Evolutionary conservation across 2,329 filamentous ascomycete species (phyloP).

Genomic region (Sphaceloma murrayae): DNA sequence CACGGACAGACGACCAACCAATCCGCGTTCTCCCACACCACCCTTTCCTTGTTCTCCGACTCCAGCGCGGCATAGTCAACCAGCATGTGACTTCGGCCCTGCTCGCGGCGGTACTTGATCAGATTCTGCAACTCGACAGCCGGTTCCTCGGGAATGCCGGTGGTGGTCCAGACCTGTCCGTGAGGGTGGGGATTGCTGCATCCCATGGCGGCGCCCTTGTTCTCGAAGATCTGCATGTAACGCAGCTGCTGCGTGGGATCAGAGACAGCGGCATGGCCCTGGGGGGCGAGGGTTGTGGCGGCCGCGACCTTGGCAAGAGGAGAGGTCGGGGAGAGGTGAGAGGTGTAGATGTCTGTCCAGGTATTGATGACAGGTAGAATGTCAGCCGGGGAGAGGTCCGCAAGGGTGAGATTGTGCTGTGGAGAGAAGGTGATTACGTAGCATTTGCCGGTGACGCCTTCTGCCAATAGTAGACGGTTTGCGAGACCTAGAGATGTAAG

Average conservation of each 20-base stretch:
- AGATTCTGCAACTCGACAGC: conserved; percentile 68
- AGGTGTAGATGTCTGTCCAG: conserved; percentile 84
- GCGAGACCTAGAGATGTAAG: conserved; percentile 52
- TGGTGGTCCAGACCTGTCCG: conserved; percentile 93
- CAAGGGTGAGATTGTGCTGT: conserved; percentile 81
- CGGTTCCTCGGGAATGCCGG: conserved; percentile 81
- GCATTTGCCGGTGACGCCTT: conserved; percentile 87
- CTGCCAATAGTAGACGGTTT: conserved; percentile 66
- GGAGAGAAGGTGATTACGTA: conserved; percentile 94
- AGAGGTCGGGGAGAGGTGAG: conserved; percentile 64
- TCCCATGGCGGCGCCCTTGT: conserved; percentile 95
- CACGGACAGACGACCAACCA: conserved; percentile 90
- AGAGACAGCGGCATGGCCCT: conserved; percentile 35
- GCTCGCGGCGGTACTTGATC: conserved; percentile 63
- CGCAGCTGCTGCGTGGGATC: conserved; percentile 66
- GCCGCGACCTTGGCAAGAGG: conserved; percentile 46
- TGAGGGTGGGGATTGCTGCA: conserved; percentile 98
- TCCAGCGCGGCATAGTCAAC: conserved; percentile 83
- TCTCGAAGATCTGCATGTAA: conserved; percentile 99
- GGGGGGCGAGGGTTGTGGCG: conserved; percentile 39
- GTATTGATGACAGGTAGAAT: conserved; percentile 78
- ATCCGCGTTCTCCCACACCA: conserved; percentile 76
- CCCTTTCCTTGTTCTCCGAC: conserved; percentile 67
- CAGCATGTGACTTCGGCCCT: conserved; percentile 66
- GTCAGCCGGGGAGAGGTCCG: conserved; percentile 68